These are phyloP conservation scores for Epichloe sylvatica DNA, from an alignment of 2,329 filamentous ascomycete genomes.

Conservation along the genomic window DNA sequence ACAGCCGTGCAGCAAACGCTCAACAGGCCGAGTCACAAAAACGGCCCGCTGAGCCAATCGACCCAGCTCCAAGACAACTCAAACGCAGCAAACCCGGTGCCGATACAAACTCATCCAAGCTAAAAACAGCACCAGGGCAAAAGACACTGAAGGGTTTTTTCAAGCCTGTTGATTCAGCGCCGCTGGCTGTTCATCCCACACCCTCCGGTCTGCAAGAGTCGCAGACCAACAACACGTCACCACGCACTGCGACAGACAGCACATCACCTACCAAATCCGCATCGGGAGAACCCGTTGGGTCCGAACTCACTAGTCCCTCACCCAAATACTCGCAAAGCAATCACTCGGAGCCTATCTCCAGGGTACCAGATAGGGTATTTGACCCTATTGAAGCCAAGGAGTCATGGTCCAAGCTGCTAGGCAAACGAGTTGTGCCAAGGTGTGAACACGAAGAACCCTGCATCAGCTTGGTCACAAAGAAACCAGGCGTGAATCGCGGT, in stretches of 20 bases:
- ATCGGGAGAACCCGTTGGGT: neutral
- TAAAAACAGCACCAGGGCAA: conserved; percentile 24
- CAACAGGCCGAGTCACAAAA: neutral
- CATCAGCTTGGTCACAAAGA: conserved; percentile 72
- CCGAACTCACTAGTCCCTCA: neutral
- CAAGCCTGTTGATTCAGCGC: conserved; percentile 30
- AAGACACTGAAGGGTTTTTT: conserved; percentile 68
- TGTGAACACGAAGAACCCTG: conserved; percentile 88
- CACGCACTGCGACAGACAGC: neutral
- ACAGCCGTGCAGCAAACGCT: neutral
- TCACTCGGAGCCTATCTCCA: neutral
- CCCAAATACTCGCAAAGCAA: neutral
- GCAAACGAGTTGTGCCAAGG: conserved; percentile 56
- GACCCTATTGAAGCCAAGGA: conserved; percentile 64
- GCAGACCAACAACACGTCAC: neutral
- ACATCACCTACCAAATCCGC: neutral
- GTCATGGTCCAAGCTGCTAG: conserved; percentile 74
- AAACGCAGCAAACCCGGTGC: conserved; percentile 16
- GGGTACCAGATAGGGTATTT: conserved; percentile 30
- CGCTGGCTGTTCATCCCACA: neutral
- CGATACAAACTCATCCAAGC: conserved; percentile 16
- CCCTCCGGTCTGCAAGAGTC: neutral
- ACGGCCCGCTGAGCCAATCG: neutral
- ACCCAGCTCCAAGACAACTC: neutral
- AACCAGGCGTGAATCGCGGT: conserved; percentile 71